Base-by-base conservation (phyloP, 352 stramenopile genomes). In the Peronospora tabacina region DNA sequence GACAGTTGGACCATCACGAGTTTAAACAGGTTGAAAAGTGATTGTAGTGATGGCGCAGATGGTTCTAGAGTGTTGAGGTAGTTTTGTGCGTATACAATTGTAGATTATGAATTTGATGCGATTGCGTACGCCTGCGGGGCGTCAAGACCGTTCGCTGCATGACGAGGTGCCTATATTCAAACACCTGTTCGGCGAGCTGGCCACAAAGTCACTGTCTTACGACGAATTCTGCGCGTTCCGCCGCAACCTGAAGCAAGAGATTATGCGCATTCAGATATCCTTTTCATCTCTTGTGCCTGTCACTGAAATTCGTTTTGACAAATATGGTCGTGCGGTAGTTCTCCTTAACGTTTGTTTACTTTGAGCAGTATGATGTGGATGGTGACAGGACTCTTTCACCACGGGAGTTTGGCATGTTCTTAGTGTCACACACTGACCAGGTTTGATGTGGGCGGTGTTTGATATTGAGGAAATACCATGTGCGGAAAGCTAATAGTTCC, bases 221-320 rank as follows among this genome's bases (percentile, higher is more conserved):
- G 77, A 88, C 43, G 77, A 84, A 15, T 94, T 94, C 45, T 73
- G 74, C 30, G 58, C 63, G 0, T 94, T 94, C 52, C 81, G 78
- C 8, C 69, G 69, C 12, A 67, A 82, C 30, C 54, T 94, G 13
- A 81, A 90, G 61, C 63, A 74, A 28, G 83, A 94, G 52, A 89
- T 94, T 49, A 72, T 90, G 68, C 79, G 74, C 62, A 87, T 92
- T 84, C 79, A 92, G 70, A 90, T 90, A 90, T 90, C 79, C 75
- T 85, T 75, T 79, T 46, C 36, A 51, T 37, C 11, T 26, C 19
- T 45, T 26, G 44, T 43, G 7, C 10, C 34, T 48, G 20, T 37
- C 35, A 19, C n/a, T 52, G 32, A 32, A 20, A 20, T 19, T 45
- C 4, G 5, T 33, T 19, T 20, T 15, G 15, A 12, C 38, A 38